phyloP scores from a whole-genome alignment of 441 rosid genomes.

The Adansonia madagascariensis region DNA sequence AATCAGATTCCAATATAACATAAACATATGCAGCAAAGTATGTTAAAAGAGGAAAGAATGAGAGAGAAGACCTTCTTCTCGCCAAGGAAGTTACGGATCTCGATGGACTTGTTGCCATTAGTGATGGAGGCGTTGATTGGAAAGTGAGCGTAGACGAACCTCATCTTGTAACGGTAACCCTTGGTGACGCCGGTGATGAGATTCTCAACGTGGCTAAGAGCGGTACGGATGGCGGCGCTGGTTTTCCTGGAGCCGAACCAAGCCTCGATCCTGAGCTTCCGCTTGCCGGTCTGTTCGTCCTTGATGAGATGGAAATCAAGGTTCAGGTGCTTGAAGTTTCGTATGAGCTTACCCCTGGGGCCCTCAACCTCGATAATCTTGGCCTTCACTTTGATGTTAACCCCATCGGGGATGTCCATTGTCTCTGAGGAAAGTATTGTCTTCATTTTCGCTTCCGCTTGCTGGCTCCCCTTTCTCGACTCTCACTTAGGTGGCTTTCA shows the following conservation, averaged over 20 bases:
- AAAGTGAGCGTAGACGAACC: conserved; percentile 82
- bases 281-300: conserved; percentile 57
- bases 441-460: conserved; percentile 52
- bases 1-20: neutral
- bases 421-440: conserved; percentile 70
- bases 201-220: conserved; percentile 64
- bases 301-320: conserved; percentile 76
- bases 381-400: conserved; percentile 64
- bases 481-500: neutral
- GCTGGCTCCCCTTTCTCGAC: neutral
- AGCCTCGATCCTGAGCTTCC: conserved; percentile 71
- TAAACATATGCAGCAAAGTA: neutral
- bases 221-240: conserved; percentile 77
- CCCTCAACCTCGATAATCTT: conserved; percentile 77
- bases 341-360: conserved; percentile 71
- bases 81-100: conserved; percentile 86
- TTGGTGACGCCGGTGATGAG: conserved; percentile 78
- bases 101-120: conserved; percentile 49
- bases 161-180: conserved; percentile 74
- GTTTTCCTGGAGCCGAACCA: conserved; percentile 78
- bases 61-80: conserved; percentile 51
- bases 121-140: conserved; percentile 72
- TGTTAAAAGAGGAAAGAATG: neutral
- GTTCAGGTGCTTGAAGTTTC: conserved; percentile 86
- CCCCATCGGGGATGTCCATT: conserved; percentile 83